phyloP scores from a whole-genome alignment of 495 filamentous ascomycete species.

The Wilcoxina mikolae region DNA sequence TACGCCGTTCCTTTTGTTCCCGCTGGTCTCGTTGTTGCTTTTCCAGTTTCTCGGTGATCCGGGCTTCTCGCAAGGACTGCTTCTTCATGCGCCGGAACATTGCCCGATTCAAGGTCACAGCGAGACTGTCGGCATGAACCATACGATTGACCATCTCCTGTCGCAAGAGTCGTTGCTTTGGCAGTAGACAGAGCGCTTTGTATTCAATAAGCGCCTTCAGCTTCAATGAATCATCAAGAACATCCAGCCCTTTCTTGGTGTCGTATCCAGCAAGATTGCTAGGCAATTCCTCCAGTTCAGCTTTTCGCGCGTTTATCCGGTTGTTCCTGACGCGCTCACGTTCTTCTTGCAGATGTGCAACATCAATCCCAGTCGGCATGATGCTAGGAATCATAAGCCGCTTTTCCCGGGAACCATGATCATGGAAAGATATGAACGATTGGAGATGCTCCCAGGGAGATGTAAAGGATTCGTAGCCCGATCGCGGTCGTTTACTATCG shows the following conservation, averaged over 20 bases:
- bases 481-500: conserved; percentile 35
- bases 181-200: conserved; percentile 66
- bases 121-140: conserved; percentile 83
- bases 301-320: conserved; percentile 64
- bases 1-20: conserved; percentile 87
- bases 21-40: conserved; percentile 94
- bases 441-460: conserved; percentile 26
- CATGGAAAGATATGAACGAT: conserved; percentile 52
- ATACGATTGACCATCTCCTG: conserved; percentile 76
- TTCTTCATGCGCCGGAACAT: conserved; percentile 91
- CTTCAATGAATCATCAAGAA: conserved; percentile 52
- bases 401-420: conserved; percentile 55
- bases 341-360: conserved; percentile 67
- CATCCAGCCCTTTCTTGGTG: conserved; percentile 50
- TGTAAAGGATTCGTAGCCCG: conserved; percentile 25
- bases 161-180: conserved; percentile 70
- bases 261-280: conserved; percentile 79
- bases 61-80: conserved; percentile 84
- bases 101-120: conserved; percentile 83
- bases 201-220: conserved; percentile 83
- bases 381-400: conserved; percentile 68
- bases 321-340: conserved; percentile 80
- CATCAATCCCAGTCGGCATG: conserved; percentile 73
- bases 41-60: conserved; percentile 94
- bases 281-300: conserved; percentile 64